A percentile compares a stretch with the other conserved stretches of the same genome.
Conservation (phyloP, 2,329 filamentous ascomycete species). For the Fusarium armeniacum region DNA sequence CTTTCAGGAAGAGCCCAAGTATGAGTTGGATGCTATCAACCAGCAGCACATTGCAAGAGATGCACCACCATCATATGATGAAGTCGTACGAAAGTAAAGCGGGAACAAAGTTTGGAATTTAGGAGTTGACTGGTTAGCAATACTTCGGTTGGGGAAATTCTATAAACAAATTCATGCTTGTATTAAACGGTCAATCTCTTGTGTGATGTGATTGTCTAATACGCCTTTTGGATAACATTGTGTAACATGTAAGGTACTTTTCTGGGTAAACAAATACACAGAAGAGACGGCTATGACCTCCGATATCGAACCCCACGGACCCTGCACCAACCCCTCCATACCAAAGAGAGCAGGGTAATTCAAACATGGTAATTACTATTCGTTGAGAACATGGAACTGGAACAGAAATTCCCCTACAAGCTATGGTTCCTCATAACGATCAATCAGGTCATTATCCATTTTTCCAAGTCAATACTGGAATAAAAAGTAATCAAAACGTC, state of each 20-base stretch:
- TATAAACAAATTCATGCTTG: neutral
- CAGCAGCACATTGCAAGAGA: conserved; percentile 20
- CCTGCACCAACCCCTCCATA: conserved; percentile 28
- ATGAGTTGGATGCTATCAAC: conserved; percentile 18
- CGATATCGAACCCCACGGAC: conserved; percentile 47
- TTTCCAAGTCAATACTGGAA: neutral
- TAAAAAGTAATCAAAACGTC: conserved; percentile 1
- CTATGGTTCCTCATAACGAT: neutral
- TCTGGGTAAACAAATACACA: conserved; percentile 28
- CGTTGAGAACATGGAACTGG: neutral
- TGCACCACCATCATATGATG: conserved; percentile 44
- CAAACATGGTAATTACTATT: neutral
- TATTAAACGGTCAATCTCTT: too few relatives aligned
- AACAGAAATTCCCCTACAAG: neutral
- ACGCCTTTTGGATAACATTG: conserved; percentile 6
- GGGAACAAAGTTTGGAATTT: neutral
- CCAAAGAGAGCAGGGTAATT: conserved; percentile 2
- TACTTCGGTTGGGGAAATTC: neutral
- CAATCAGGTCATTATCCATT: conserved; percentile 23
- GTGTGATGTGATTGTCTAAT: neutral
- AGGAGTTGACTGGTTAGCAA: neutral
- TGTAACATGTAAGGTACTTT: neutral
- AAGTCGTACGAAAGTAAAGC: conserved; percentile 33
- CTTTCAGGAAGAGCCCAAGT: conserved; percentile 7
- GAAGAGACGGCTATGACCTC: conserved; percentile 19